Evolutionary conservation across 1,284 basidiomycete genomes (phyloP).

Genomic region (Sparassis latifolia): DNA sequence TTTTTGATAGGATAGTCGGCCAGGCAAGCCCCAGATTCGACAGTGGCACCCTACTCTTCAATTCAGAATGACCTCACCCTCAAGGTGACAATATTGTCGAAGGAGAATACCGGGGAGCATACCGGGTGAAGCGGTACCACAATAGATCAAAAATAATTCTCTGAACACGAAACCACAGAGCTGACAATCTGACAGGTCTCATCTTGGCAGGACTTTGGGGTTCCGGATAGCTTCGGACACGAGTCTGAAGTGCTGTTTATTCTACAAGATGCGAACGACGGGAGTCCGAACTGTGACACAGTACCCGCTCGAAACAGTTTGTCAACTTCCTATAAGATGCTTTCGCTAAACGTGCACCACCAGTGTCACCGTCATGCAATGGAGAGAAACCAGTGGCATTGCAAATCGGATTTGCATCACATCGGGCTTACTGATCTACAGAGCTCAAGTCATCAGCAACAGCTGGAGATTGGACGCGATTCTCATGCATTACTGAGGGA

Average conservation of each 20-base stretch:
- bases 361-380: constrained; percentile 56
- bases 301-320: constrained; percentile 36
- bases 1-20: constrained; percentile 43
- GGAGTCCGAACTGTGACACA: constrained; percentile 57
- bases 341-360: constrained; percentile 33
- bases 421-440: constrained; percentile 47
- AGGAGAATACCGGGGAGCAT: constrained; percentile 32
- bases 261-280: constrained; percentile 43
- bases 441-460: background rate
- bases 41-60: constrained; percentile 20
- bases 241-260: constrained; percentile 35
- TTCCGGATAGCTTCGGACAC: constrained; percentile 38
- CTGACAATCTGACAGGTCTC: constrained; percentile 38
- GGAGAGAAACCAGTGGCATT: constrained; percentile 58
- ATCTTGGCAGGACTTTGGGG: constrained; percentile 36
- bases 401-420: constrained; percentile 38
- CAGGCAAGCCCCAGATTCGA: constrained; percentile 51
- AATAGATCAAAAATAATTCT: background rate
- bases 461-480: too few species aligned
- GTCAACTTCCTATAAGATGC: background rate
- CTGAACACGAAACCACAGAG: background rate
- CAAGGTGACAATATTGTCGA: constrained; percentile 13
- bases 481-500: constrained; percentile 47
- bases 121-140: constrained; percentile 41
- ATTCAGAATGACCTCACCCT: background rate